A percentile compares a stretch with the other conserved stretches of the same genome.
Evolutionary conservation across 257 asterid species (phyloP).

Genomic region (Fraxinus quadrangulata): DNA sequence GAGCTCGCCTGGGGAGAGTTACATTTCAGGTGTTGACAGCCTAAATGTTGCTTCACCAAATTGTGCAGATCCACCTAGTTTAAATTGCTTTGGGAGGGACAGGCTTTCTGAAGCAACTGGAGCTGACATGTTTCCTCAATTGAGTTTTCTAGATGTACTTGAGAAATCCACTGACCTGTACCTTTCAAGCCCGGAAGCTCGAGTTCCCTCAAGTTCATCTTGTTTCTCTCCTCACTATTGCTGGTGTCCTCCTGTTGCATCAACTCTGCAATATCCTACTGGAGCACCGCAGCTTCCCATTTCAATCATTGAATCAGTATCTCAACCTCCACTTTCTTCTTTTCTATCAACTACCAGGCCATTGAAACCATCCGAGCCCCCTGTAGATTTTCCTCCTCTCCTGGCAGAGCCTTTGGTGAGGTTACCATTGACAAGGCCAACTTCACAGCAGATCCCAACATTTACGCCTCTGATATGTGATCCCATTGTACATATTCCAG

Average conservation of each 20-base stretch:
- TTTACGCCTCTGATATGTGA: conserved; percentile 86
- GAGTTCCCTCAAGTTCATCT: conserved; percentile 44
- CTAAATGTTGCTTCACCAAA: conserved; percentile 34
- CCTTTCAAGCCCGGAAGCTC: conserved; percentile 37
- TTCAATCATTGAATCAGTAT: conserved; percentile 45
- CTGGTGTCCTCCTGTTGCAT: conserved; percentile 86
- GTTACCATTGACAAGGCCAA: conserved; percentile 34
- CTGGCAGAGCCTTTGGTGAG: conserved; percentile 54
- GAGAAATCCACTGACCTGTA: conserved; percentile 39
- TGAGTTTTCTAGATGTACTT: conserved; percentile 43
- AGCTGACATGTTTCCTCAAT: conserved; percentile 31
- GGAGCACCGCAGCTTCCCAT: conserved; percentile 44
- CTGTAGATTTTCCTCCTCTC: conserved; percentile 59
- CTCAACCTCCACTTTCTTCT: conserved; percentile 67
- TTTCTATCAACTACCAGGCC: conserved; percentile 50
- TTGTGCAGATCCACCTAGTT: conserved; percentile 33
- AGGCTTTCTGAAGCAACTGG: conserved; percentile 37
- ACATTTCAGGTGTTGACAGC: conserved; percentile 38
- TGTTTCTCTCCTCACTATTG: conserved; percentile 76
- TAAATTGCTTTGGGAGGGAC: conserved; percentile 33
- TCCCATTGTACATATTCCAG: conserved; percentile 86
- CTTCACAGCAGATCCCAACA: conserved; percentile 76
- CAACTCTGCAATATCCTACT: conserved; percentile 48
- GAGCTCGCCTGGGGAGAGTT: conserved; percentile 53
- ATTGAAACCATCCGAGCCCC: conserved; percentile 50